Evolutionary conservation across 805 yeast genomes (phyloP).

Genomic region (Pichia insulana): DNA sequence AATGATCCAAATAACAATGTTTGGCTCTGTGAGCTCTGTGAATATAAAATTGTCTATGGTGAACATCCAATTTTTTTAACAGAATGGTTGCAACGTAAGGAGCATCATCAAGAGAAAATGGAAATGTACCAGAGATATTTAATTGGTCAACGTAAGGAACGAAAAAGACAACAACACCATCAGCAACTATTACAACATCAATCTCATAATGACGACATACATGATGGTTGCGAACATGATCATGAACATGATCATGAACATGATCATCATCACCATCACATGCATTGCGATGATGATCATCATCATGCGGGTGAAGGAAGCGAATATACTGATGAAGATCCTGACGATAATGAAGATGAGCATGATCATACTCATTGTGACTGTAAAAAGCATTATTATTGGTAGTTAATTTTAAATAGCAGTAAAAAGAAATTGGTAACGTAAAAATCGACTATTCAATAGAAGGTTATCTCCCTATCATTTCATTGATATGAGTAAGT

Average conservation of each 20-base stretch:
- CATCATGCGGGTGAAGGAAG: not conserved
- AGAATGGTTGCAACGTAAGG: slow-evolving; percentile 35
- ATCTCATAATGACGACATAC: not conserved
- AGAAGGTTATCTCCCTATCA: not conserved
- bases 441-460: too few species aligned
- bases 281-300: not conserved
- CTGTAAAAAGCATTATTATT: not conserved
- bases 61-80: slow-evolving; percentile 36
- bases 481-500: not conserved
- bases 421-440: not conserved
- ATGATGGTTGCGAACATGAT: not conserved
- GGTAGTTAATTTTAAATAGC: not conserved
- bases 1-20: slow-evolving; percentile 1
- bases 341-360: not conserved
- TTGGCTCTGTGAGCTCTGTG: slow-evolving; percentile 38
- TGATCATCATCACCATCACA: not conserved
- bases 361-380: not conserved
- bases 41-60: slow-evolving; percentile 41
- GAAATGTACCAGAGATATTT: slow-evolving; percentile 13
- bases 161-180: slow-evolving; percentile 8
- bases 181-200: not conserved
- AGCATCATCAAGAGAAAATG: slow-evolving; percentile 26
- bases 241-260: not conserved
- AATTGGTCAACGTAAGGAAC: slow-evolving; percentile 11
- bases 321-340: too few species aligned